Base-by-base conservation (phyloP, 345 rosid species). In the Salix udensis region DNA sequence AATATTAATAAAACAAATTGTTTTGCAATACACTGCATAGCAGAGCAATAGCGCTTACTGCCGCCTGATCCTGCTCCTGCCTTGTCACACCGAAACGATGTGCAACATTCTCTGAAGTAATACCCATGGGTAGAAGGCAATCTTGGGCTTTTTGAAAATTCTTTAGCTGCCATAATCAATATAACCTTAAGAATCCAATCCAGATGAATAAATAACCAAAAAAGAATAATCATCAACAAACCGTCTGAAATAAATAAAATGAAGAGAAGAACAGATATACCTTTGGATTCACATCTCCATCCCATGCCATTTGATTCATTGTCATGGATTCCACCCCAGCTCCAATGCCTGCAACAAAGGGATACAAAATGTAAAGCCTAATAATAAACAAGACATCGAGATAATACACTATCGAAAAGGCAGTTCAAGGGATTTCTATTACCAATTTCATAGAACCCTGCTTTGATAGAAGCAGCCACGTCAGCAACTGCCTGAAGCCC, bases 401-500 rank as follows among this genome's bases (percentile, higher is more conserved):
- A 7, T 36, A 71, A 15, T 13, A 28, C 26, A 52, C 16, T 44
- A 71, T 68, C 7, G 37, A 19, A 16, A 8, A 53, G 52, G 50
- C 16, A 18, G 42, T n/a, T n/a, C 37, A 1, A 34, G 7, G 62
- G 26, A 55, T n/a, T 19, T 48, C 11, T 21, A 68, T 74, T 87
- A 93, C 98, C 98, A 75, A 95, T 89, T 72, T 91, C 98, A 86
- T 93, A 95, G 80, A 93, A 95, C 11, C 98, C 98, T 9, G 98
- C 98, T 88, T 88, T 93, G 42, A 95, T 93, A 60, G 98, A 95
- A 34, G 98, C 98, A 67, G 94, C 97, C 42, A 95, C 98, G 81
- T 93, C 98, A 71, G 98, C 98, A 80, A 95, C 98, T n/a, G 98
- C 98, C 87, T 95, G 98, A 83, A 95, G 98, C 65, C 98, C 98